Percentiles rank a stretch among this genome's conserved stretches.
These are phyloP conservation scores for Passalora sequoiae DNA, from an alignment of 2,329 filamentous ascomycete genomes.

Conservation along the genomic window DNA sequence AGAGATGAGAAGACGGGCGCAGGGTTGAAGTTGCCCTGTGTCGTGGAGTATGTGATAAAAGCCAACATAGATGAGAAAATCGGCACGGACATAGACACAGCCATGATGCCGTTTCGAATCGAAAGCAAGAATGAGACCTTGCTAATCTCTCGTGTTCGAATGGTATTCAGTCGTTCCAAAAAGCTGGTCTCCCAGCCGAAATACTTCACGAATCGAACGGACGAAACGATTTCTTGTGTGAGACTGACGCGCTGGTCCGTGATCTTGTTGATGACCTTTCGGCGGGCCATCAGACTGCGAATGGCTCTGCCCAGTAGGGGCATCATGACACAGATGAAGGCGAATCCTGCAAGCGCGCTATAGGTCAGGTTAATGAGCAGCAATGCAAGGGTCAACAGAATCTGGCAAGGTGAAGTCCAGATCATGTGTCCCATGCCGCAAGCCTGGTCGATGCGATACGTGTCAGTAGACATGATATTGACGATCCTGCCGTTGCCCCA, in stretches of 20 bases:
- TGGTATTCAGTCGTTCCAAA: slow-evolving; percentile 65
- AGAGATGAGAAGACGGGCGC: slow-evolving; percentile 87
- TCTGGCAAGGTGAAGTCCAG: slow-evolving; percentile 78
- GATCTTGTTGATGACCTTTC: slow-evolving; percentile 81
- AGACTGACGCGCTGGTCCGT: slow-evolving; percentile 88
- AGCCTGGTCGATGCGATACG: slow-evolving; percentile 85
- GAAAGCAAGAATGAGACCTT: slow-evolving; percentile 79
- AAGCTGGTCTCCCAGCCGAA: slow-evolving; percentile 95
- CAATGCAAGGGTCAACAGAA: slow-evolving; percentile 71
- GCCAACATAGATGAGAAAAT: slow-evolving; percentile 93
- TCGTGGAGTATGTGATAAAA: slow-evolving; percentile 73
- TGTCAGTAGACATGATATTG: slow-evolving; percentile 92
- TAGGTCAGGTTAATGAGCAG: slow-evolving; percentile 84
- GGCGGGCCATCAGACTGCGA: slow-evolving; percentile 66
- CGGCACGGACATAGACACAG: slow-evolving; percentile 77
- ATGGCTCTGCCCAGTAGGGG: slow-evolving; percentile 74
- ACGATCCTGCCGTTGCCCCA: slow-evolving; percentile 92
- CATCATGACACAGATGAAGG: slow-evolving; percentile 69
- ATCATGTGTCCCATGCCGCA: slow-evolving; percentile 84
- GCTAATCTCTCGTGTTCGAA: slow-evolving; percentile 70
- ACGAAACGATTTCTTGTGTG: slow-evolving; percentile 86
- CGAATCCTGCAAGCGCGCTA: slow-evolving; percentile 84
- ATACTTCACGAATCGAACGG: slow-evolving; percentile 91
- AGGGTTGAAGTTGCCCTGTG: slow-evolving; percentile 60
- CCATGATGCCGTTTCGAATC: slow-evolving; percentile 79